Conservation (phyloP, 1,139 yeast genomes). For the Keqinozyma sinolaborantium region DNA sequence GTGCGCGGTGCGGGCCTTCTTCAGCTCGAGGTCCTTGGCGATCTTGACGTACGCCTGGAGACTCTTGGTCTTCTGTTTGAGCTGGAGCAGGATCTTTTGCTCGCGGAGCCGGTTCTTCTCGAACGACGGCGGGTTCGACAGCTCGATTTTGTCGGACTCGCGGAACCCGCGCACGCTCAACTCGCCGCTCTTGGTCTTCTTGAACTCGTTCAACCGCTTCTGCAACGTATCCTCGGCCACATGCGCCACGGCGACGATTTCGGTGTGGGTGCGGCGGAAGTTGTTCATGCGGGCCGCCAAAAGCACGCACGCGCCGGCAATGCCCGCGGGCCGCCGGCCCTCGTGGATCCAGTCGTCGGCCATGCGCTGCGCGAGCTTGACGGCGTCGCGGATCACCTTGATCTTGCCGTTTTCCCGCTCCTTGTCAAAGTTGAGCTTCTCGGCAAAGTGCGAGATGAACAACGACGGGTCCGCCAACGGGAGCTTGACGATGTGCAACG, state of each 20-base stretch:
- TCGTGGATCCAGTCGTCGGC: conserved; percentile 92
- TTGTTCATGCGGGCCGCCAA: conserved; percentile 97
- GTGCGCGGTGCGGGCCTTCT: conserved; percentile 1
- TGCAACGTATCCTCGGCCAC: conserved; percentile 94
- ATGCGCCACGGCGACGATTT: conserved; percentile 92
- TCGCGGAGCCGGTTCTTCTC: conserved; percentile 42
- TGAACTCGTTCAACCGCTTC: conserved; percentile 83
- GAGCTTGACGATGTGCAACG: conserved; percentile 66
- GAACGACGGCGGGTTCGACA: conserved; percentile 82
- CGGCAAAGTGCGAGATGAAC: conserved; percentile 91
- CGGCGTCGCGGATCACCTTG: conserved; percentile 83
- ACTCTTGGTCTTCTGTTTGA: conserved; percentile 3
- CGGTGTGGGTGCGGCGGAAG: conserved; percentile 85
- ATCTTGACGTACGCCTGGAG: neutral
- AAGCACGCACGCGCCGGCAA: conserved; percentile 94
- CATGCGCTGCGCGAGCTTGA: conserved; percentile 85
- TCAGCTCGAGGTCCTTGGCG: conserved; percentile 2
- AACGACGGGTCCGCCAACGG: conserved; percentile 94
- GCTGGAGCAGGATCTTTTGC: conserved; percentile 9
- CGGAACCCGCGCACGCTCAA: conserved; percentile 76
- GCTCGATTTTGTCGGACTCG: conserved; percentile 34
- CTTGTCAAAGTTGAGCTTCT: conserved; percentile 60
- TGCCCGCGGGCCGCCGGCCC: conserved; percentile 97
- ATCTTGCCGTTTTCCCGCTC: conserved; percentile 54
- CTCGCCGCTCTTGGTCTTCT: conserved; percentile 68